Base-by-base conservation (phyloP, 2,329 filamentous ascomycete species). In the Penicillium vulpinum region DNA sequence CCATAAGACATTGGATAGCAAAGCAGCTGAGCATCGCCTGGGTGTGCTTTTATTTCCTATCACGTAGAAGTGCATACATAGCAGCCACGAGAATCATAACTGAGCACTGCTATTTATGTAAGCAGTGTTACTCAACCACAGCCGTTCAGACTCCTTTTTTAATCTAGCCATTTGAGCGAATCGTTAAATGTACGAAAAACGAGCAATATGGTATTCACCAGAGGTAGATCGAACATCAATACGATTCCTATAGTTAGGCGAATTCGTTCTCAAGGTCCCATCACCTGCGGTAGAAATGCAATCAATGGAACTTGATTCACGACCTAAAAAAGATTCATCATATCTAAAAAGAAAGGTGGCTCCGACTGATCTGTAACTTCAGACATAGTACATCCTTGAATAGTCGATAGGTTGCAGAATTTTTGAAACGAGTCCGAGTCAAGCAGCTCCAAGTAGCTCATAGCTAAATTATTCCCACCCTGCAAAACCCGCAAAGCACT, bases 381-480 rank as follows among this genome's bases (percentile, higher is more conserved):
- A 22, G 53, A 24, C 7, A 56, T 21, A 21, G n/a, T 26, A 28
- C 18, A 51, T 5, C 40, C 54, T 5, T 33, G 40, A 21, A 26
- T 21, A 29, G 41, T 16, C 6, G 48, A 33, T 21, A 56, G 4
- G 39, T 28, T 46, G 28, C 54, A 39, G 33, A 46, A 29, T 15
- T 46, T 46, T 1, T 41, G 21, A n/a, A 31, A 56, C 7, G 13
- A 28, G 3, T 40, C 54, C 9, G 33, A 56, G 13, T 52, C 54
- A 8, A 52, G 41, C 13, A 56, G 21, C 8, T 40, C 41, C n/a
- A 56, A 28, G 11, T 56, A 56, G 11, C 36, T 46, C 41, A 13
- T 40, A 16, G 54, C 54, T 9, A 56, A 11, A 22, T 56, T 56
- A 33, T 56, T 56, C 15, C 54, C 40, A 24, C 41, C 35, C 6